phyloP scores from a whole-genome alignment of 1,139 yeast species.

The Debaryomyces sp. region DNA sequence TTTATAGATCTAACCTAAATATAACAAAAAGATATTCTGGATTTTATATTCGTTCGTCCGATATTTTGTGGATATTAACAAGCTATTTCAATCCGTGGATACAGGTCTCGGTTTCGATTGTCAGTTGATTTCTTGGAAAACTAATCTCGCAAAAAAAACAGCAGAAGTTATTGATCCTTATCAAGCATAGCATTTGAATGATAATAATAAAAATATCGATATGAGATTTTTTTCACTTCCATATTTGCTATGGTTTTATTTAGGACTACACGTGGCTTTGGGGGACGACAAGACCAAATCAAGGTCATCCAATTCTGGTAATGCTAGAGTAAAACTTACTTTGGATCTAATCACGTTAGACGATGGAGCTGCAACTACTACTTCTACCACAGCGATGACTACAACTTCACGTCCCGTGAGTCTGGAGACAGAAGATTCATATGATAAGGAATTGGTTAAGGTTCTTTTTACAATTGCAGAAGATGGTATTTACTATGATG shows the following conservation, averaged over 20 bases:
- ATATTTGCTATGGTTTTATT: not conserved
- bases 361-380: not conserved
- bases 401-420: not conserved
- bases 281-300: not conserved
- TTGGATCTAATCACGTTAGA: not conserved
- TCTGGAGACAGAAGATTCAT: not conserved
- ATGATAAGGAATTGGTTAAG: not conserved
- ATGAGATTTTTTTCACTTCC: not conserved
- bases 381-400: not conserved
- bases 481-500: conserved; percentile 10
- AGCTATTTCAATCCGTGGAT: not conserved
- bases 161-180: not conserved
- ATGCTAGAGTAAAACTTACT: conserved; percentile 1
- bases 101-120: not conserved
- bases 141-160: not conserved
- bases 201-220: not conserved
- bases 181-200: not conserved
- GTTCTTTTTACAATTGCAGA: not conserved
- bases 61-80: too few species aligned
- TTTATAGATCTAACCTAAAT: not conserved
- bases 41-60: too few species aligned
- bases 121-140: not conserved
- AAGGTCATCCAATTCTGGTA: not conserved
- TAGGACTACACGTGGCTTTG: not conserved
- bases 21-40: not conserved